Evolutionary conservation across 371 early-diverging fungal genomes (phyloP).

Genomic region (Amoeboaphelidium occidentale): DNA sequence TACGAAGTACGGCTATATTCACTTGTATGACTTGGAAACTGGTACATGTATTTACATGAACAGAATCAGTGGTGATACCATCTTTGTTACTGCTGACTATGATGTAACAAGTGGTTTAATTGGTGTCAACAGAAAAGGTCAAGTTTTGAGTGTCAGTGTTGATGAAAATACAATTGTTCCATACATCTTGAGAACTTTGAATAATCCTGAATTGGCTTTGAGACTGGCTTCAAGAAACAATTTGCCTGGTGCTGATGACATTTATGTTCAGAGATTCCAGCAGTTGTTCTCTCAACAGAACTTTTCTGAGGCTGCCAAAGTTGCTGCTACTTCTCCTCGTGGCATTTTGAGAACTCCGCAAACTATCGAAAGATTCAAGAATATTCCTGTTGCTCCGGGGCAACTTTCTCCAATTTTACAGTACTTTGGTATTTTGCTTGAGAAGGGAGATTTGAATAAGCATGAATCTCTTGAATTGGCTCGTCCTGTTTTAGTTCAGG

Average conservation of each 20-base stretch:
- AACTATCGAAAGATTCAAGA: conserved; percentile 82
- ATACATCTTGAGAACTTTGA: conserved; percentile 53
- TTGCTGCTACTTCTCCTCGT: conserved; percentile 84
- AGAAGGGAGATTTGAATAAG: conserved; percentile 78
- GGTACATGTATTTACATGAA: conserved; percentile 86
- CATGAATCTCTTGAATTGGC: conserved; percentile 83
- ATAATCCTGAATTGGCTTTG: conserved; percentile 70
- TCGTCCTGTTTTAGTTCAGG: conserved; percentile 67
- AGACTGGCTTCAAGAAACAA: conserved; percentile 65
- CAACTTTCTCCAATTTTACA: conserved; percentile 80
- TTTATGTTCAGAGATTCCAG: conserved; percentile 69
- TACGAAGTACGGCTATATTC: conserved; percentile 92
- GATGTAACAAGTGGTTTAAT: conserved; percentile 63
- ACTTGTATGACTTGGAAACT: conserved; percentile 78
- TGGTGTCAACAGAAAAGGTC: conserved; percentile 87
- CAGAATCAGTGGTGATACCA: conserved; percentile 83
- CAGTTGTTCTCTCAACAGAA: conserved; percentile 47
- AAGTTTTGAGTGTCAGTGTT: conserved; percentile 72
- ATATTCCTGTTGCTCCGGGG: conserved; percentile 45
- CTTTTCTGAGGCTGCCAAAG: conserved; percentile 71
- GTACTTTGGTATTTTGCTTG: conserved; percentile 88
- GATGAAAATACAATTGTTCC: conserved; percentile 70
- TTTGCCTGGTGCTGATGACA: conserved; percentile 82
- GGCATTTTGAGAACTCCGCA: conserved; percentile 82
- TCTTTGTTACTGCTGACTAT: conserved; percentile 86